Percentiles rank a stretch among this genome's conserved stretches.
Evolutionary conservation across 2,329 filamentous ascomycete species (phyloP).

Genomic region (Akanthomyces muscarius): DNA sequence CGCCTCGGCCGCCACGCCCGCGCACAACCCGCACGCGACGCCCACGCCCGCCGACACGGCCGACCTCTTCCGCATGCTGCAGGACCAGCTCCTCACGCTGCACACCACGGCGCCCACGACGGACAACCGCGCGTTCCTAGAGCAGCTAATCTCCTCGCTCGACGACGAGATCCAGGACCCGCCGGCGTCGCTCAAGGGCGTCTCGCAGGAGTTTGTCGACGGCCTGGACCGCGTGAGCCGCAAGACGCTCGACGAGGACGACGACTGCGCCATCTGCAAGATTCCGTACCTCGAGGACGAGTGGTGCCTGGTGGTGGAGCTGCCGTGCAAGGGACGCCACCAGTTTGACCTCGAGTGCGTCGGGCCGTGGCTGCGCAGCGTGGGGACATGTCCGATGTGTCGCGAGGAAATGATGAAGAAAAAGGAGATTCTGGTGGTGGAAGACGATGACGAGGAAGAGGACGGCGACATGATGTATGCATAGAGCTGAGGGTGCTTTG

Average conservation of each 20-base stretch:
- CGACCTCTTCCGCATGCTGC: slow-evolving; percentile 54
- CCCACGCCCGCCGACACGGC: slow-evolving; percentile 57
- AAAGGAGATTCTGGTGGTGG: slow-evolving; percentile 41
- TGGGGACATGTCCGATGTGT: slow-evolving; percentile 63
- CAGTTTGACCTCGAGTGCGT: slow-evolving; percentile 65
- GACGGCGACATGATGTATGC: slow-evolving; percentile 47
- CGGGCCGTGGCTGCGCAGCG: slow-evolving; percentile 59
- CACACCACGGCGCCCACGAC: slow-evolving; percentile 45
- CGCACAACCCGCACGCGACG: slow-evolving; percentile 54
- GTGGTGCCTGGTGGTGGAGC: slow-evolving; percentile 59
- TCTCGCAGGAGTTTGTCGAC: slow-evolving; percentile 58
- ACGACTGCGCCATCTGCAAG: slow-evolving; percentile 60
- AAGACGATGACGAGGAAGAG: slow-evolving; percentile 47
- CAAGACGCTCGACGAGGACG: slow-evolving; percentile 46
- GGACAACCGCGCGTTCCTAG: slow-evolving; percentile 48
- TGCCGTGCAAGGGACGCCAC: slow-evolving; percentile 58
- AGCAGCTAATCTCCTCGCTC: slow-evolving; percentile 44
- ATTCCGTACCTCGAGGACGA: slow-evolving; percentile 58
- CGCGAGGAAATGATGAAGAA: slow-evolving; percentile 57
- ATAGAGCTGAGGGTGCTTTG: slow-evolving; percentile 19
- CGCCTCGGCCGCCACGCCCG: slow-evolving; percentile 29
- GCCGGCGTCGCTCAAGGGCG: slow-evolving; percentile 49
- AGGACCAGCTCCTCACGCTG: slow-evolving; percentile 54
- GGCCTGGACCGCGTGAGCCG: slow-evolving; percentile 53
- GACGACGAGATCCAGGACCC: slow-evolving; percentile 50